Base-by-base conservation (phyloP, 257 asterid genomes). In the Nicotiana paniculata region DNA sequence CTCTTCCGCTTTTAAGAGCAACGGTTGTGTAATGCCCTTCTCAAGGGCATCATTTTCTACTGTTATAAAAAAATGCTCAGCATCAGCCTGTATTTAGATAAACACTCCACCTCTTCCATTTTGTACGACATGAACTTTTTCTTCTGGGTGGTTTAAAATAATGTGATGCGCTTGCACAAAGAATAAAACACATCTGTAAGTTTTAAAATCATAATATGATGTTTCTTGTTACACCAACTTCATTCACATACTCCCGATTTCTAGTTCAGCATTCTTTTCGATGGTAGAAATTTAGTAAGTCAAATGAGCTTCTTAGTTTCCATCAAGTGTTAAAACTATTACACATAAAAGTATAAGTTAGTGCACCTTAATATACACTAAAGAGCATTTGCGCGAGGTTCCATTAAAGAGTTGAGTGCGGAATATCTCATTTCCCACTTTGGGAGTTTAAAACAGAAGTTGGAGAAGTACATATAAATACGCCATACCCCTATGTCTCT, bases 21-120 rank as follows among this genome's bases (percentile, higher is more conserved):
- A 87, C 35, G 99, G 98, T 66, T 93, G 92, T 53, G 85, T 88
- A 67, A 91, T 81, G 61, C 99, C 99, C 85, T 90, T 96, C 89
- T 96, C 99, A 37, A 94, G 94, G 76, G 88, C 85, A 81, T 91
- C 95, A 77, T 81, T 79, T 87, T 92, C 86, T 63, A 51, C 80
- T 75, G 46, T 43, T 75, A 75, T 59, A 46, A 51, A 51, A 72
- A 51, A 28, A 1, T 1, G 17, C 28, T 28, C 6, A 26, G 53
- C 80, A 75, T 69, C 18, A 69, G 33, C n/a, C 57, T 39, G 5
- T 69, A 39, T n/a, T 39, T 37, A n/a, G 11, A 69, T 75, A 75
- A 8, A 13, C 62, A 75, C 13, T 28, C 64, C 64, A 26, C 17
- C 48, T 75, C 28, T 51, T 51, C 46, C 64, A 26, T 75, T 75